phyloP scores from a whole-genome alignment of 768 basidiomycete genomes.

The Amanita brunnescens region DNA sequence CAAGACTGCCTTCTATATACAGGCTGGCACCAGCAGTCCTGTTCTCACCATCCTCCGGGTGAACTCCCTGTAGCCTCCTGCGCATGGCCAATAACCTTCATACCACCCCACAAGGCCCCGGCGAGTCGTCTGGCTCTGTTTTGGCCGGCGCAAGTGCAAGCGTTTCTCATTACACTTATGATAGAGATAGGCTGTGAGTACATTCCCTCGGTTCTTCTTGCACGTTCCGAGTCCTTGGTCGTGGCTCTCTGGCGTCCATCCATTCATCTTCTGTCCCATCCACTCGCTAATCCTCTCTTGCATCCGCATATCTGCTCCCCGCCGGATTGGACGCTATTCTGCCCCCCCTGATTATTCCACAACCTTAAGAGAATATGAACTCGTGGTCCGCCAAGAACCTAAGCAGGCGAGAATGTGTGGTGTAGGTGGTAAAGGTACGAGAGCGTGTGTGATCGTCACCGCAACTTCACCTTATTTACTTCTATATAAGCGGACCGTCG shows the following conservation, averaged over 20 bases:
- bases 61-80: neutral
- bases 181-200: slow-evolving; percentile 35
- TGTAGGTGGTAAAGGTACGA: slow-evolving; percentile 69
- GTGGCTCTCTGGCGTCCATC: slow-evolving; percentile 13
- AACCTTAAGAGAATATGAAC: slow-evolving; percentile 64
- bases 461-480: neutral
- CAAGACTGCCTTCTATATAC: slow-evolving; percentile 5
- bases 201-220: slow-evolving; percentile 9
- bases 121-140: neutral
- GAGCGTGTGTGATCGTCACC: neutral
- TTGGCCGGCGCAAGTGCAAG: slow-evolving; percentile 8
- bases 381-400: slow-evolving; percentile 83
- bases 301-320: slow-evolving; percentile 3
- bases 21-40: neutral
- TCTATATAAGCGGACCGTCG: slow-evolving; percentile 70
- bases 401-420: slow-evolving; percentile 90
- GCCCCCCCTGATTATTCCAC: neutral
- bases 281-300: neutral
- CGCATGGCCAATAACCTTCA: slow-evolving; percentile 6
- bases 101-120: slow-evolving; percentile 3
- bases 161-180: slow-evolving; percentile 21
- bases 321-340: neutral
- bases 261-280: neutral
- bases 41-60: slow-evolving; percentile 7
- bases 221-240: slow-evolving; percentile 25